Percentiles rank a stretch among this genome's conserved stretches.
Conservation (phyloP, 1,284 basidiomycete species). For the Ustilago trichophora region DNA sequence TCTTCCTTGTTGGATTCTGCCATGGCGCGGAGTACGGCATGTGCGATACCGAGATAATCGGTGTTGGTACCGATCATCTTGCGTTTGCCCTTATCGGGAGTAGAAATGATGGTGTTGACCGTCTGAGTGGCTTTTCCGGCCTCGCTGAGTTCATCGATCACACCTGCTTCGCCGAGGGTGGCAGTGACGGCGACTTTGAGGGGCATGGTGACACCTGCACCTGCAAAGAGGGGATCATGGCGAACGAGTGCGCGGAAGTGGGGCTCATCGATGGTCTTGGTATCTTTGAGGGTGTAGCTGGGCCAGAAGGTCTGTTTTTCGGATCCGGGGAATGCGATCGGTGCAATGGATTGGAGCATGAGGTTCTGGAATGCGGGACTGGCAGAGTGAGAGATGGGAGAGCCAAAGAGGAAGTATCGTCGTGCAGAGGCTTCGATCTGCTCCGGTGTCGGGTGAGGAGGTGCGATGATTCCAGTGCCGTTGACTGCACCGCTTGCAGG, state of each 20-base stretch:
- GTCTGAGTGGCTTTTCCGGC: conserved; percentile 42
- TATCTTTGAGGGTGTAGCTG: conserved; percentile 51
- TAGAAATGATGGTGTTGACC: conserved; percentile 53
- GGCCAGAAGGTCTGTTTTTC: conserved; percentile 20
- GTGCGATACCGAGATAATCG: conserved; percentile 48
- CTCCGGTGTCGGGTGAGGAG: conserved; percentile 41
- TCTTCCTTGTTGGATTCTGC: conserved; percentile 27
- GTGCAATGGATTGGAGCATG: conserved; percentile 39
- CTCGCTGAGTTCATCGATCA: conserved; percentile 49
- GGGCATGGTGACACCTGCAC: conserved; percentile 51
- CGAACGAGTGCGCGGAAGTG: conserved; percentile 35
- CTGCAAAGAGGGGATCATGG: conserved; percentile 44
- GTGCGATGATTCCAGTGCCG: conserved; percentile 4
- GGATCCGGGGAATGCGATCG: conserved; percentile 20
- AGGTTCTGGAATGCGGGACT: conserved; percentile 53
- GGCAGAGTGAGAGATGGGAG: conserved; percentile 53
- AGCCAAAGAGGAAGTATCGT: conserved; percentile 50
- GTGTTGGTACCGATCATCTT: conserved; percentile 56
- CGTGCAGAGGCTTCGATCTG: conserved; percentile 37
- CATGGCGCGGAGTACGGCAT: conserved; percentile 39
- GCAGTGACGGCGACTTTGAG: conserved; percentile 47
- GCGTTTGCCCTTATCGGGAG: conserved; percentile 16
- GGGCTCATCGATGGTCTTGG: conserved; percentile 39
- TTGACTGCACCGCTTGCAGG: background rate
- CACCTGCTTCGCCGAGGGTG: conserved; percentile 19